Evolutionary conservation across 371 early-diverging fungal species (phyloP).

Genomic region (Mucor circinelloides): DNA sequence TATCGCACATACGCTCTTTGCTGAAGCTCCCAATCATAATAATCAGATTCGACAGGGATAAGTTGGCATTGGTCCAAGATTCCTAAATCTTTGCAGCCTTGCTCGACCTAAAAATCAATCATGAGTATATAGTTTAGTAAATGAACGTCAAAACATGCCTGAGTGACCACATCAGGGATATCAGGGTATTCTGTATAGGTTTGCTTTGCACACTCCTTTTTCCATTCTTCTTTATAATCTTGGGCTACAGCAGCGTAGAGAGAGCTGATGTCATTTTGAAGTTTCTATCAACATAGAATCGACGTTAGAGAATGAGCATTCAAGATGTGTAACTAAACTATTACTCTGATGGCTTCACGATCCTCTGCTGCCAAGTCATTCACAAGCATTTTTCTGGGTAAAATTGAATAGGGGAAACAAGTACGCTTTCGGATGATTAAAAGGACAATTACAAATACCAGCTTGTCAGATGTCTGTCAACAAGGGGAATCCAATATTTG

Average conservation of each 20-base stretch:
- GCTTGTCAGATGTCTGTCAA: not conserved
- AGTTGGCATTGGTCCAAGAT: conserved; percentile 44
- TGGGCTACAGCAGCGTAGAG: conserved; percentile 23
- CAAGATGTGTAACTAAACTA: not conserved
- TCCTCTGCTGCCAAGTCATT: conserved; percentile 17
- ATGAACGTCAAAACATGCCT: not conserved
- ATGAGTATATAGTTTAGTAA: not conserved
- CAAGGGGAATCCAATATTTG: not conserved
- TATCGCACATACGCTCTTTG: conserved; percentile 56
- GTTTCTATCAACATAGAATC: conserved; percentile 6
- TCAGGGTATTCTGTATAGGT: conserved; percentile 24
- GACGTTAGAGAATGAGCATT: not conserved
- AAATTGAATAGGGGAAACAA: not conserved
- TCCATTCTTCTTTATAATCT: conserved; percentile 26
- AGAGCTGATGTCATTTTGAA: conserved; percentile 25
- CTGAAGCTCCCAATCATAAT: conserved; percentile 78
- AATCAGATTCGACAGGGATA: conserved; percentile 63
- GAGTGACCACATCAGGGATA: conserved; percentile 25
- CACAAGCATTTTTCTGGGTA: conserved; percentile 12
- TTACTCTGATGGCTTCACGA: conserved; percentile 17
- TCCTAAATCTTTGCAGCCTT: conserved; percentile 23
- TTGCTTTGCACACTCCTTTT: conserved; percentile 13
- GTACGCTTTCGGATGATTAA: not conserved
- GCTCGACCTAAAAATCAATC: conserved; percentile 28
- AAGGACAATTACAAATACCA: not conserved